Percentiles rank a stretch among this genome's conserved stretches.
Evolutionary conservation across 139 green algal species (phyloP).

Genomic region (Asterochloris erici): DNA sequence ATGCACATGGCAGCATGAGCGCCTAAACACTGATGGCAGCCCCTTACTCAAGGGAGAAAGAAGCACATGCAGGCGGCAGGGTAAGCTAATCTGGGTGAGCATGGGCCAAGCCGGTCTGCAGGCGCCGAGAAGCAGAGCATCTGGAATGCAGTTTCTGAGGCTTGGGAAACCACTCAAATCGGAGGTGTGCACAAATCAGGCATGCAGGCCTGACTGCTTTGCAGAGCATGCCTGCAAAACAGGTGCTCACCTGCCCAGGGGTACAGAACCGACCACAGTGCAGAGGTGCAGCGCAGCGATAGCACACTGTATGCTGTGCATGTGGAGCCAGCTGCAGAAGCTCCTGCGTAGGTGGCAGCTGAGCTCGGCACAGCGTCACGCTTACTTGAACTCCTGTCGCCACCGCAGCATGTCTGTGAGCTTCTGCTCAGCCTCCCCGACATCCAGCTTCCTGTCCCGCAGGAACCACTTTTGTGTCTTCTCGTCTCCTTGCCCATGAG

Average conservation of each 20-base stretch:
- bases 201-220: too few relatives aligned
- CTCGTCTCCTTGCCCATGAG: conserved; percentile 27
- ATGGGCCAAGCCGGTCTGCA: neutral
- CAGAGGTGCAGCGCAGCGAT: neutral
- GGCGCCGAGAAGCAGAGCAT: neutral
- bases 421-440: conserved; percentile 76
- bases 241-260: too few relatives aligned
- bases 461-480: conserved; percentile 74
- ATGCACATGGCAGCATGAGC: neutral
- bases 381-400: conserved; percentile 58
- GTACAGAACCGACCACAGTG: too few relatives aligned
- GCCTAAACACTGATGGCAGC: neutral
- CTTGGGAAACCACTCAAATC: too few relatives aligned
- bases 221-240: too few relatives aligned
- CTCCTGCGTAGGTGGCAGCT: conserved; percentile 4
- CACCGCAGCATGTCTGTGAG: conserved; percentile 63
- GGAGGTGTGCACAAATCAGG: too few relatives aligned
- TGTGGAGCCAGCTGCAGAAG: neutral
- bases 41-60: neutral
- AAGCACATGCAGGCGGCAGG: neutral
- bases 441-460: conserved; percentile 74
- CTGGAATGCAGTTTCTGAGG: neutral
- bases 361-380: neutral
- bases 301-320: neutral
- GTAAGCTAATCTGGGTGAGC: too few relatives aligned